Base-by-base conservation (phyloP, 106 monocot genomes). In the Dioscorea dumetorum region DNA sequence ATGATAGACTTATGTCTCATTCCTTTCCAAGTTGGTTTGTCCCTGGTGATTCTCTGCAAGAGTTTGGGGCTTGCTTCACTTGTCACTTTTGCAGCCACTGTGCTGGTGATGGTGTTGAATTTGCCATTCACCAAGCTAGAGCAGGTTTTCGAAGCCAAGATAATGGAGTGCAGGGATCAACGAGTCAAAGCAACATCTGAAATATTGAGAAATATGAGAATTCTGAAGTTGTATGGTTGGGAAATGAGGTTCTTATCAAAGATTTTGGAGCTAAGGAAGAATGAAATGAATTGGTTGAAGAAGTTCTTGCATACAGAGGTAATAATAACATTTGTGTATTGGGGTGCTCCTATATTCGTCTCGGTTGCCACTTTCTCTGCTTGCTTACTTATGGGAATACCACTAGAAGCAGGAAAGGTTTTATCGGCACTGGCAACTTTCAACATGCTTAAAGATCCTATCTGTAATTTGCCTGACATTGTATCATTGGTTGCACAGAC, bases 221-320 rank as follows among this genome's bases (percentile, higher is more conserved):
- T 92, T 78, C 84, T 97, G 58, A 97, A 97, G 76, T 84, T 97
- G 32, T 89, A 97, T 61, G 91, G 79, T 15, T 97, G 89, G 97
- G 97, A 97, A 68, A 92, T 92, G 92, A 89, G 90, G 72, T 97
- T 92, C 67, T 77, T 97, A 54, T 81, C 83, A 18, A 92, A 70
- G 75, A 90, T 89, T 48, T 51, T 65, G 12, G 81, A 90, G 53
- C 50, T 97, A 24, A 80, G 97, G 70, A 74, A 92, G 62, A 70
- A 63, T 0, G 97, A 97, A 71, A 63, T 73, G 4, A 70, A 24
- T 66, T 97, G 97, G 97, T 28, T 97, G 35, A 92, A 68, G 64
- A 91, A 82, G 58, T 90, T 73, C 20, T 62, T 87, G 10, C 89
- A 89, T 48, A 77, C 84, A 22, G 62, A 73, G 8, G 87, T 83